Conservation (phyloP, 257 asterid species). For the Rhazya stricta region DNA sequence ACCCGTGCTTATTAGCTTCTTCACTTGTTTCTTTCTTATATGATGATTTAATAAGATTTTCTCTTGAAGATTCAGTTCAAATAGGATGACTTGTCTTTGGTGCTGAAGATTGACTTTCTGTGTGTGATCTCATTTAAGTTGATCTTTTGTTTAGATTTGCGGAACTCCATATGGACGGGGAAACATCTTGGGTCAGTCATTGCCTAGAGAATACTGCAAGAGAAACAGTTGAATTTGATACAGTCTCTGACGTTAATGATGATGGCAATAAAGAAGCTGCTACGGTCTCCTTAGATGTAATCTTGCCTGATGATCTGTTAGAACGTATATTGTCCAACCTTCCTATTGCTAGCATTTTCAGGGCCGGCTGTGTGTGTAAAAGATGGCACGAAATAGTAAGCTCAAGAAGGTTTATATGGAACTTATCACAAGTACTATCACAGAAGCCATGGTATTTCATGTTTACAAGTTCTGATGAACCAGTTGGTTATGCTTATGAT, state of each 20-base stretch:
- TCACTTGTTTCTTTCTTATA: not conserved
- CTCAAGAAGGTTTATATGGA: slow-evolving; percentile 68
- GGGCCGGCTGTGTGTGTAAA: slow-evolving; percentile 78
- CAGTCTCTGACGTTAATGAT: slow-evolving; percentile 47
- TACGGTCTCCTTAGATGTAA: slow-evolving; percentile 49
- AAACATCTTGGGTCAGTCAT: slow-evolving; percentile 82
- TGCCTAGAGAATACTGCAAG: slow-evolving; percentile 32
- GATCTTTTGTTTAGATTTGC: slow-evolving; percentile 15
- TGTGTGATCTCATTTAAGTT: not conserved
- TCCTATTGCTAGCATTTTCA: slow-evolving; percentile 72
- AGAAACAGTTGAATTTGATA: slow-evolving; percentile 26
- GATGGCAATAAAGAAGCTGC: slow-evolving; percentile 43
- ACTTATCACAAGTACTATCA: slow-evolving; percentile 37
- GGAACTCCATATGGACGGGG: slow-evolving; percentile 61
- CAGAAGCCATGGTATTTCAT: slow-evolving; percentile 96
- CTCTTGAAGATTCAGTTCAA: not conserved
- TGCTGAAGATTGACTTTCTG: slow-evolving; percentile 4
- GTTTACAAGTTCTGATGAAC: slow-evolving; percentile 90
- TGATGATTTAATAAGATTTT: not conserved
- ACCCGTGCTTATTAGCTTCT: not conserved
- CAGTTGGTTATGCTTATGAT: slow-evolving; percentile 77
- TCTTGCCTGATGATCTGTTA: slow-evolving; percentile 79
- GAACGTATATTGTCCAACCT: slow-evolving; percentile 75
- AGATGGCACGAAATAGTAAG: slow-evolving; percentile 78
- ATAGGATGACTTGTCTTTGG: not conserved